Evolutionary conservation across 208 protist genomes (phyloP).

Genomic region (Wallacemonas collosoma): DNA sequence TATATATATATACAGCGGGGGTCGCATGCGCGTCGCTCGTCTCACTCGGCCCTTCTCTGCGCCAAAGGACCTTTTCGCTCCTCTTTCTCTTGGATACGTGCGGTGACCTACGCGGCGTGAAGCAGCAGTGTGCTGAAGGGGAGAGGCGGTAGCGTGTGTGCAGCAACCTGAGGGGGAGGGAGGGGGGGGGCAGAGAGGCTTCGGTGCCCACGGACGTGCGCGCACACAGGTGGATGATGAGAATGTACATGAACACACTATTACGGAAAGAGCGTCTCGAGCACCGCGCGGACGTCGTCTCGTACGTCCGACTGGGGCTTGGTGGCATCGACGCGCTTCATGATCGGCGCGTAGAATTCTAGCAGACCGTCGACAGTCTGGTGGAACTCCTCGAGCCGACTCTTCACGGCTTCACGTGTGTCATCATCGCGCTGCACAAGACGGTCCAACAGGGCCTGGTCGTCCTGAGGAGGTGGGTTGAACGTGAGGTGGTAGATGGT

Average conservation of each 20-base stretch:
- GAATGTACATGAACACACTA: conserved; percentile 25
- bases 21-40: background rate
- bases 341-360: conserved; percentile 65
- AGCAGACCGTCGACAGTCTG: conserved; percentile 51
- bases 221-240: no score
- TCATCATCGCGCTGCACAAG: conserved; percentile 89
- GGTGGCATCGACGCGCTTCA: conserved; percentile 57
- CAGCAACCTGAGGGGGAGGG: no score
- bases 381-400: conserved; percentile 81
- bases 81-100: no score
- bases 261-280: conserved; percentile 20
- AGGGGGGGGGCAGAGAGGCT: no score
- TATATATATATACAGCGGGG: conserved; percentile 15
- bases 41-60: background rate
- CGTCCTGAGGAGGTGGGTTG: conserved; percentile 81
- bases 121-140: no score
- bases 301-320: conserved; percentile 37
- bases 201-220: no score
- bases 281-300: conserved; percentile 40
- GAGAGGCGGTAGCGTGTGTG: no score
- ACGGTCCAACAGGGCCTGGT: conserved; percentile 68
- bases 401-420: conserved; percentile 58
- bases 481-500: conserved; percentile 88
- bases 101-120: no score
- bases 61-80: no score